Evolutionary conservation across 352 stramenopile genomes (phyloP).

Genomic region (Phytophthora constricta): DNA sequence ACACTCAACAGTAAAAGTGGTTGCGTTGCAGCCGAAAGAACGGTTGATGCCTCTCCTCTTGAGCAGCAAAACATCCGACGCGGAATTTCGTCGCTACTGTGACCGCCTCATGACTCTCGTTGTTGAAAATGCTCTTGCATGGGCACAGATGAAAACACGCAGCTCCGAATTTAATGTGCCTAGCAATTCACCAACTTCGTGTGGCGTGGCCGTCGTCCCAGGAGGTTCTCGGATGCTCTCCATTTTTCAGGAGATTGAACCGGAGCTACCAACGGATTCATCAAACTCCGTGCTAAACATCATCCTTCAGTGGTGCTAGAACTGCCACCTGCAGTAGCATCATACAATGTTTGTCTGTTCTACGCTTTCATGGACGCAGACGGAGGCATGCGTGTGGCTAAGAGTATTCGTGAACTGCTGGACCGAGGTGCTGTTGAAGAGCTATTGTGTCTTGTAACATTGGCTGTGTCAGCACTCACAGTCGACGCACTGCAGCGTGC

Average conservation of each 20-base stretch:
- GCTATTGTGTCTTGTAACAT: conserved; percentile 29
- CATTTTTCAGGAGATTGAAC: conserved; percentile 40
- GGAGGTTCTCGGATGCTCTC: conserved; percentile 24
- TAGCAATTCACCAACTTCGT: conserved; percentile 12
- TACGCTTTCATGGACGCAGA: conserved; percentile 22
- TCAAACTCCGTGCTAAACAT: conserved; percentile 18
- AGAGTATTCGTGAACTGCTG: conserved; percentile 25
- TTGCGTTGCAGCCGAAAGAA: conserved; percentile 22
- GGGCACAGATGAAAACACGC: conserved; percentile 19
- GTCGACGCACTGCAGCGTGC: conserved; percentile 26
- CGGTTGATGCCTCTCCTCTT: conserved; percentile 19
- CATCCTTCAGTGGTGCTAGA: conserved; percentile 8
- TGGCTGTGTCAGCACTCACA: conserved; percentile 24
- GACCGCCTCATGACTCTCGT: conserved; percentile 45
- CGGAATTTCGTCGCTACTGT: conserved; percentile 35
- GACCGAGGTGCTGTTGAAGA: conserved; percentile 26
- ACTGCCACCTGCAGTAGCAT: conserved; percentile 12
- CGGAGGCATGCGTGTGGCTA: conserved; percentile 15
- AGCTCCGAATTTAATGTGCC: conserved; percentile 16
- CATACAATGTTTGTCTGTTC: conserved; percentile 31
- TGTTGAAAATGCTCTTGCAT: conserved; percentile 43
- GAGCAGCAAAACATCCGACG: conserved; percentile 15
- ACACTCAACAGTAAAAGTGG: conserved; percentile 1
- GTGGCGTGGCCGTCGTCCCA: conserved; percentile 18
- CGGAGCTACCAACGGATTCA: conserved; percentile 29